Evolutionary conservation across 768 basidiomycete species (phyloP).

Genomic region (Clathrus columnatus): DNA sequence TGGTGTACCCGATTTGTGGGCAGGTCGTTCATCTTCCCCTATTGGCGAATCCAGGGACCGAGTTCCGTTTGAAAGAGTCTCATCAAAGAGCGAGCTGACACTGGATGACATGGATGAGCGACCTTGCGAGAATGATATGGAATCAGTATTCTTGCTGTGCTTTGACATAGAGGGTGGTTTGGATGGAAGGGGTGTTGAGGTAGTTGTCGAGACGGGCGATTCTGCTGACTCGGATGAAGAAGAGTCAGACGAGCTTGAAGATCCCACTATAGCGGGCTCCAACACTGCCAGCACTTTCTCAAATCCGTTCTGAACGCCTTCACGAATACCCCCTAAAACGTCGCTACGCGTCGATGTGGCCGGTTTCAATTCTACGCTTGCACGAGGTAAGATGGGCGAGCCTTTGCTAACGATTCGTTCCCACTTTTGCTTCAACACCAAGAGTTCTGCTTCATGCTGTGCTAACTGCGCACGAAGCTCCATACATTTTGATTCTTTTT

Average conservation of each 20-base stretch:
- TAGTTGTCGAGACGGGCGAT: background rate
- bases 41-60: background rate
- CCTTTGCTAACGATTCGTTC: conserved; percentile 67
- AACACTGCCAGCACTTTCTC: conserved; percentile 6
- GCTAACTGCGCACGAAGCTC: conserved; percentile 71
- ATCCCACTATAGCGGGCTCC: background rate
- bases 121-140: background rate
- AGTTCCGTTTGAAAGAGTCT: background rate
- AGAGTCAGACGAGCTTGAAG: background rate
- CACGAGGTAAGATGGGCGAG: background rate
- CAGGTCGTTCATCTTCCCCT: background rate
- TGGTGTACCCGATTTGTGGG: background rate
- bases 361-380: background rate
- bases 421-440: conserved; percentile 76
- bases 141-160: background rate
- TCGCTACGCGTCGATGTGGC: conserved; percentile 1
- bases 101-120: conserved; percentile 7
- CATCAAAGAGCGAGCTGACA: conserved; percentile 8
- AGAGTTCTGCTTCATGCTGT: conserved; percentile 62
- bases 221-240: background rate
- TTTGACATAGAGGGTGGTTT: background rate
- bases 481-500: conserved; percentile 78
- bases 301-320: conserved; percentile 8
- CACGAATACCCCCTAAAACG: conserved; percentile 3
- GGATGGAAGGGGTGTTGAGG: background rate